phyloP scores from a whole-genome alignment of 768 basidiomycete genomes.

The Boletus reticulatus region DNA sequence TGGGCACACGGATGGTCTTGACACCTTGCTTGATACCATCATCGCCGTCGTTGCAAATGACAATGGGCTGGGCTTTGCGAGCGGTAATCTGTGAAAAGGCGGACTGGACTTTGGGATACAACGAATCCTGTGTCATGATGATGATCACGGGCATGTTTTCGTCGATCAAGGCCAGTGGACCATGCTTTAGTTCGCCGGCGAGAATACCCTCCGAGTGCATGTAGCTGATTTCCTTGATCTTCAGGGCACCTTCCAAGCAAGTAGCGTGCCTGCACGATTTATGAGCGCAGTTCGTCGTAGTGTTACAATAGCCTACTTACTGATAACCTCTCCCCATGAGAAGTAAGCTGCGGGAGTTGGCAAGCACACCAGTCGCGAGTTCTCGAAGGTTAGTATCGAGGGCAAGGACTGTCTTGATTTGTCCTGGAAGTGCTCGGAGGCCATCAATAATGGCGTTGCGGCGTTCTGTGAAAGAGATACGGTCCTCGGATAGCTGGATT shows the following conservation, averaged over 20 bases:
- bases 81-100: conserved; percentile 97
- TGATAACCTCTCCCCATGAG: conserved; percentile 99
- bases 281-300: background rate
- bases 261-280: conserved; percentile 69
- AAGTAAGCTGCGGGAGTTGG: conserved; percentile 81
- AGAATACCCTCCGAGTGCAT: conserved; percentile 69
- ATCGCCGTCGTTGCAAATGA: conserved; percentile 94
- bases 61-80: conserved; percentile 92
- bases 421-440: conserved; percentile 83
- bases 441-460: conserved; percentile 92
- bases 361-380: conserved; percentile 74
- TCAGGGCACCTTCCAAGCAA: conserved; percentile 95
- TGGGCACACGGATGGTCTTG: conserved; percentile 92
- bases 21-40: conserved; percentile 67
- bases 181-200: conserved; percentile 98
- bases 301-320: conserved; percentile 40
- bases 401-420: conserved; percentile 85
- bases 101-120: conserved; percentile 97
- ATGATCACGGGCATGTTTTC: conserved; percentile 99
- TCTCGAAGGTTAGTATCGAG: conserved; percentile 75
- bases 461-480: conserved; percentile 87
- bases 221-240: conserved; percentile 99
- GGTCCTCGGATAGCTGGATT: conserved; percentile 96
- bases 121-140: conserved; percentile 98
- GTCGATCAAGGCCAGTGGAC: conserved; percentile 95